These are phyloP conservation scores for Moricandia moricandioides DNA, from an alignment of 345 rosid genomes.

Conservation along the genomic window DNA sequence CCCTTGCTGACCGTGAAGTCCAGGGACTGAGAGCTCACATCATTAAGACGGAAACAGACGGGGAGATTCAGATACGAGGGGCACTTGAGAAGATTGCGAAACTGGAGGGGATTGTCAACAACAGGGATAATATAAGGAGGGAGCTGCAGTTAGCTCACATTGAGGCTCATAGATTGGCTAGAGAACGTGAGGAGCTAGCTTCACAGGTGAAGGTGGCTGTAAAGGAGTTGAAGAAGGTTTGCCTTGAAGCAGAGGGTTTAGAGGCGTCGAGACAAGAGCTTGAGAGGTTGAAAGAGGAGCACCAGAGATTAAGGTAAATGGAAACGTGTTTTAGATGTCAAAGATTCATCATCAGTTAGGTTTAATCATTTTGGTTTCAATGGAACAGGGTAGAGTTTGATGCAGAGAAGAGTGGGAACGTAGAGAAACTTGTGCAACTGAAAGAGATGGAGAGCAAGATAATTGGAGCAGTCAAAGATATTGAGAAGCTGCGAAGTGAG, in stretches of 20 bases:
- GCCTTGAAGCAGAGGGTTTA: slow-evolving; percentile 47
- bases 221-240: slow-evolving; percentile 52
- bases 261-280: slow-evolving; percentile 58
- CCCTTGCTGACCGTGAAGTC: slow-evolving; percentile 53
- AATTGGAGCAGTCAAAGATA: slow-evolving; percentile 59
- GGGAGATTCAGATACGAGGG: slow-evolving; percentile 70
- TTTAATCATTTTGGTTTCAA: slow-evolving; percentile 1
- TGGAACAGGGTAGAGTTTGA: slow-evolving; percentile 58
- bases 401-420: slow-evolving; percentile 62
- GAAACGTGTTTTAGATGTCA: not conserved
- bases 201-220: slow-evolving; percentile 54
- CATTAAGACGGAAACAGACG: slow-evolving; percentile 64
- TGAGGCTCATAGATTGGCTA: slow-evolving; percentile 65
- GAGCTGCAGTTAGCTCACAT: slow-evolving; percentile 68
- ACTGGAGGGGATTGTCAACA: slow-evolving; percentile 53
- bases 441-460: slow-evolving; percentile 62
- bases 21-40: slow-evolving; percentile 64
- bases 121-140: slow-evolving; percentile 59
- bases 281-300: slow-evolving; percentile 62
- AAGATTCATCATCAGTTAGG: slow-evolving; percentile 7
- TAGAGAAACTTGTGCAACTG: slow-evolving; percentile 60
- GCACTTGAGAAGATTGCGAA: slow-evolving; percentile 60
- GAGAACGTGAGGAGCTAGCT: slow-evolving; percentile 57
- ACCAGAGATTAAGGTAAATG: slow-evolving; percentile 59
- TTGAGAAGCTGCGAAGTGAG: slow-evolving; percentile 58